Percentiles rank a stretch among this genome's conserved stretches.
These are phyloP conservation scores for Durio zibethinus DNA, from an alignment of 345 rosid species.

Conservation along the genomic window DNA sequence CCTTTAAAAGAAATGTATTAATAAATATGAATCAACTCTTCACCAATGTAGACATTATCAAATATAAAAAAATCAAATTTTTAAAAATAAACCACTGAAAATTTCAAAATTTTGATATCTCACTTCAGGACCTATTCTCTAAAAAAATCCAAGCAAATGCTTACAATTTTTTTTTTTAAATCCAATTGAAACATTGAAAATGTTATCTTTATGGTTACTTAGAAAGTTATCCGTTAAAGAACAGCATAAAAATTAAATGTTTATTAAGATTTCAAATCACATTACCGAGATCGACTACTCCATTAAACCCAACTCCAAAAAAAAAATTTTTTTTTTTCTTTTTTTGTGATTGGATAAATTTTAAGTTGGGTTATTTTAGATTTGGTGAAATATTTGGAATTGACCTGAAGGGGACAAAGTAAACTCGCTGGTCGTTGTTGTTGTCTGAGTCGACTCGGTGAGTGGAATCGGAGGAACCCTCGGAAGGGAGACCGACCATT, in stretches of 20 bases:
- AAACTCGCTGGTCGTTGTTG: constrained; percentile 64
- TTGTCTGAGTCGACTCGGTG: constrained; percentile 53
- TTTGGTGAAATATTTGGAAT: constrained; percentile 6
- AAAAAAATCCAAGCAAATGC: background rate
- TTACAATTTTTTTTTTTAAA: too few species aligned
- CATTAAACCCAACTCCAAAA: constrained; percentile 4
- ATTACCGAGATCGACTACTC: background rate
- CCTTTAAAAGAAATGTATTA: constrained; percentile 32
- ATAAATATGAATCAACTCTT: background rate
- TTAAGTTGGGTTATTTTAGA: background rate
- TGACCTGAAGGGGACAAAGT: constrained; percentile 86
- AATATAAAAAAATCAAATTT: background rate
- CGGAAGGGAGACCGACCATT: constrained; percentile 45
- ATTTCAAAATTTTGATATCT: background rate
- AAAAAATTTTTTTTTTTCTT: background rate
- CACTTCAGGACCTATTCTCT: background rate
- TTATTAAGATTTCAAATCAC: background rate
- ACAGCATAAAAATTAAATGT: background rate
- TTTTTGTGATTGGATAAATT: constrained; percentile 10
- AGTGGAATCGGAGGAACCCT: constrained; percentile 56
- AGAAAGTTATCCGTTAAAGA: background rate
- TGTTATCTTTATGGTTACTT: background rate
- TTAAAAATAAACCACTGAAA: background rate
- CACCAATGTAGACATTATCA: constrained; percentile 14
- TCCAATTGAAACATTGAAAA: background rate